phyloP scores from a whole-genome alignment of 495 filamentous ascomycete species.

The Glutinoglossum americanum region DNA sequence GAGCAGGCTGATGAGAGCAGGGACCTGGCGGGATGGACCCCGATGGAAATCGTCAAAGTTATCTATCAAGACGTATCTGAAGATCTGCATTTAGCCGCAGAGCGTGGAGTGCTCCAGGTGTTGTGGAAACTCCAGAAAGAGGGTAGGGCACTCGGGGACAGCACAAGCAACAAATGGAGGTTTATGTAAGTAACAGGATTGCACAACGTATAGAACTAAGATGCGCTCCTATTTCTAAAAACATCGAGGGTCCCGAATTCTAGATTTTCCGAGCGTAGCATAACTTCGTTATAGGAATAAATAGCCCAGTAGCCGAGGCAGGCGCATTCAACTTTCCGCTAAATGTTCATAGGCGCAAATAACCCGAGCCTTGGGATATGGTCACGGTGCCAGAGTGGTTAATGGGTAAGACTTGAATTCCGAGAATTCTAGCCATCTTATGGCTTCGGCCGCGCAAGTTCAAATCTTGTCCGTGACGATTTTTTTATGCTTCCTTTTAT shows the following conservation, averaged over 20 bases:
- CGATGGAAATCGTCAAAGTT: constrained; percentile 63
- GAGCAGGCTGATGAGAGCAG: constrained; percentile 10
- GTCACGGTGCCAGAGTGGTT: constrained; percentile 28
- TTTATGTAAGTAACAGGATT: too few relatives aligned
- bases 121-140: constrained; percentile 47
- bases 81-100: constrained; percentile 50
- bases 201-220: too few relatives aligned
- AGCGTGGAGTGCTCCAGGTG: constrained; percentile 43
- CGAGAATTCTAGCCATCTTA: constrained; percentile 17
- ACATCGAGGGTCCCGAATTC: too few relatives aligned
- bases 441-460: constrained; percentile 29
- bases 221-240: too few relatives aligned
- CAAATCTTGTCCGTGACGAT: constrained; percentile 19
- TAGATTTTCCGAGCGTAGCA: too few relatives aligned
- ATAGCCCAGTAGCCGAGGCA: background rate
- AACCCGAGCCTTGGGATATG: background rate
- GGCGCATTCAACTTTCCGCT: background rate
- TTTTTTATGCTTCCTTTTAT: constrained; percentile 2
- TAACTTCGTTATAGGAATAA: too few relatives aligned
- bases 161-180: constrained; percentile 2
- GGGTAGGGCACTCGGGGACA: constrained; percentile 30
- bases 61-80: constrained; percentile 67
- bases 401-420: constrained; percentile 32
- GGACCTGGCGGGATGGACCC: constrained; percentile 12
- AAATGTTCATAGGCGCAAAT: background rate